These are phyloP conservation scores for Tricharina praecox DNA, from an alignment of 495 filamentous ascomycete genomes.

Conservation along the genomic window DNA sequence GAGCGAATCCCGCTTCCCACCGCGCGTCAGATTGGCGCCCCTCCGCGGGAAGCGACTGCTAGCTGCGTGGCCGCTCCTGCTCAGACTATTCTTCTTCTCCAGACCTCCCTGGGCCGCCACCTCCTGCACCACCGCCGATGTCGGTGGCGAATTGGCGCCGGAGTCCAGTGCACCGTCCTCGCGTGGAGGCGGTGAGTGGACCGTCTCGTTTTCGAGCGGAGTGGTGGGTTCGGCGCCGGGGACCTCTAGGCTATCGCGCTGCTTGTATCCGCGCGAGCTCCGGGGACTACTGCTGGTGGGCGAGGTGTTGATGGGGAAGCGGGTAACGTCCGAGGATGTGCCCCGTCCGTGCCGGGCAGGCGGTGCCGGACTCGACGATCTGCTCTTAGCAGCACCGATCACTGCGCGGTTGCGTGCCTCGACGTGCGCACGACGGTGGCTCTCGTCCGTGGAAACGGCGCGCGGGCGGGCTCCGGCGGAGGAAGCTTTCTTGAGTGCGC, in stretches of 20 bases:
- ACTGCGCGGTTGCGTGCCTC: conserved; percentile 80
- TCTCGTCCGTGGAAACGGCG: conserved; percentile 89
- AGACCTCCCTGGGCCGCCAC: conserved; percentile 14
- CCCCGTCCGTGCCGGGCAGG: conserved; percentile 50
- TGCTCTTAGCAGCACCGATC: conserved; percentile 48
- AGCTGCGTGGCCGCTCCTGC: conserved; percentile 24
- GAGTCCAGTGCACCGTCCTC: no score
- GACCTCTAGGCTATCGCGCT: conserved; percentile 37
- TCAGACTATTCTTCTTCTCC: conserved; percentile 30
- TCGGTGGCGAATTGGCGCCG: conserved; percentile 20
- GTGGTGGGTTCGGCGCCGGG: conserved; percentile 29
- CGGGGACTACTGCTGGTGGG: conserved; percentile 38
- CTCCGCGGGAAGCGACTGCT: conserved; percentile 19
- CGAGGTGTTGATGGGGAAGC: conserved; percentile 73
- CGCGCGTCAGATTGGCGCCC: conserved; percentile 20
- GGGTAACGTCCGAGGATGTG: conserved; percentile 56
- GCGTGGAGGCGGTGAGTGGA: no score
- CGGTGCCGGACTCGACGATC: conserved; percentile 61
- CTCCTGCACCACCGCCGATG: conserved; percentile 21
- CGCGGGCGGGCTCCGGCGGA: conserved; percentile 57
- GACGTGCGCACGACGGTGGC: conserved; percentile 81
- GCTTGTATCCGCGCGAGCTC: conserved; percentile 17
- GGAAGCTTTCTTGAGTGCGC: conserved; percentile 82
- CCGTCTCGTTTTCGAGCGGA: conserved; percentile 23
- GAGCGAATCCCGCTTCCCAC: conserved; percentile 31